Conservation (phyloP, 2,329 filamentous ascomycete genomes). For the Xylariaceae sp. region DNA sequence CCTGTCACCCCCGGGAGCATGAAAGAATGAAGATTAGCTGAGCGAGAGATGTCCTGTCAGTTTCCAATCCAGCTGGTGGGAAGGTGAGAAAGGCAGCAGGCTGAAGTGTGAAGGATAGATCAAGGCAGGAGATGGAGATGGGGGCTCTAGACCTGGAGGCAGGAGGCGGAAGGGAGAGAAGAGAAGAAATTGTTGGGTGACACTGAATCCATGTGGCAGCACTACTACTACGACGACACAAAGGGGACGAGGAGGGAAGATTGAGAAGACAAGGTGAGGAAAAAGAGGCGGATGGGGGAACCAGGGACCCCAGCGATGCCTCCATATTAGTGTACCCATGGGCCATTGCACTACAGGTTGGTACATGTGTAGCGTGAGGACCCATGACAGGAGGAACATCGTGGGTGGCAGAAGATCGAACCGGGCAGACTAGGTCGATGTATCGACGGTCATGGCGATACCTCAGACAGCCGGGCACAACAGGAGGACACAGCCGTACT, state of each 20-base stretch:
- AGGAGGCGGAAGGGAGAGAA: slow-evolving; percentile 8
- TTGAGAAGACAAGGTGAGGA: slow-evolving; percentile 8
- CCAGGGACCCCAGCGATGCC: slow-evolving; percentile 9
- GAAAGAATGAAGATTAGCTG: neutral
- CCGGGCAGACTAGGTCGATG: neutral
- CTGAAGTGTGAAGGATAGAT: slow-evolving; percentile 6
- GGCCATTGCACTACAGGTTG: slow-evolving; percentile 7
- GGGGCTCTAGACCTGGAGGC: slow-evolving; percentile 4
- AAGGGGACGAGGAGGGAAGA: slow-evolving; percentile 3
- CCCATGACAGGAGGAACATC: neutral
- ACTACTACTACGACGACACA: slow-evolving; percentile 11
- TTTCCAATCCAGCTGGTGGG: slow-evolving; percentile 10
- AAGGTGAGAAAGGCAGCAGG: slow-evolving; percentile 1
- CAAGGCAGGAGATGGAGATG: slow-evolving; percentile 7
- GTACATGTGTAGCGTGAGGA: neutral
- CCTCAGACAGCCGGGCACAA: neutral
- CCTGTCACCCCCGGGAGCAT: slow-evolving; percentile 5
- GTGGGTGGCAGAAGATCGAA: neutral
- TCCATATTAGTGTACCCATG: neutral
- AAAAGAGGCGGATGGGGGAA: slow-evolving; percentile 4
- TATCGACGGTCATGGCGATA: slow-evolving; percentile 6
- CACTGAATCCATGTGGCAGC: slow-evolving; percentile 15
- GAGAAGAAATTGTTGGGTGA: slow-evolving; percentile 10
- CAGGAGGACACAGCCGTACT: slow-evolving; percentile 1
- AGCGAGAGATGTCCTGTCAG: slow-evolving; percentile 6